Conservation (phyloP, 1,284 basidiomycete genomes). For the Ganoderma leucocontextum region DNA sequence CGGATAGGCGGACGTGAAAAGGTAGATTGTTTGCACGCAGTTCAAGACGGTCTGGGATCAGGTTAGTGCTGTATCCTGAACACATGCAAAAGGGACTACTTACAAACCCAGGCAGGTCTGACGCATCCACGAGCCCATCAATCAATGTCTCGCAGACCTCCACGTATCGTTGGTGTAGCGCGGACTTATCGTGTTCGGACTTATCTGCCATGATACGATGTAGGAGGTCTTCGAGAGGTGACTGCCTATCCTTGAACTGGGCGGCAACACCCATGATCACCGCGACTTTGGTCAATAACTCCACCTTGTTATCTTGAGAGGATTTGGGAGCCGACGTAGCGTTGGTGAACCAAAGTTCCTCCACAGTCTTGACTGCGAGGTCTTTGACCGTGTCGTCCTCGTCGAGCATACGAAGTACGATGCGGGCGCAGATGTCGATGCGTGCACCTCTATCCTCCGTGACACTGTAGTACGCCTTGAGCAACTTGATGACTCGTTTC, state of each 20-base stretch:
- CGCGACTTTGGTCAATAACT: slow-evolving; percentile 67
- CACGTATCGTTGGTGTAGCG: slow-evolving; percentile 69
- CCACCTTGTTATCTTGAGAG: slow-evolving; percentile 53
- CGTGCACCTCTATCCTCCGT: slow-evolving; percentile 67
- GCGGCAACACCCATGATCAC: slow-evolving; percentile 88
- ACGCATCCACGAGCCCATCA: slow-evolving; percentile 87
- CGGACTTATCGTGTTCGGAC: slow-evolving; percentile 56
- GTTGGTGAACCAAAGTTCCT: slow-evolving; percentile 86
- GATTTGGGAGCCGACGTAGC: slow-evolving; percentile 47
- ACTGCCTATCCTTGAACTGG: slow-evolving; percentile 83
- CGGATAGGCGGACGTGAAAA: slow-evolving; percentile 84
- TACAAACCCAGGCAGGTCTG: slow-evolving; percentile 80
- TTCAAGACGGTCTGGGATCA: slow-evolving; percentile 73
- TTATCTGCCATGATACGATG: slow-evolving; percentile 79
- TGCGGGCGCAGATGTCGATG: slow-evolving; percentile 83
- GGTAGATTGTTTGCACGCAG: slow-evolving; percentile 85
- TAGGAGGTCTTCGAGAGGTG: slow-evolving; percentile 85
- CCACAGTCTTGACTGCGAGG: slow-evolving; percentile 86
- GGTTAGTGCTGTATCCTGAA: slow-evolving; percentile 24
- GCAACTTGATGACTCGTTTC: slow-evolving; percentile 93
- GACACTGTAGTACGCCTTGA: slow-evolving; percentile 83
- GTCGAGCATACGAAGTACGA: slow-evolving; percentile 88
- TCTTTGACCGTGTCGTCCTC: slow-evolving; percentile 95
- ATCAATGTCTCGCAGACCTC: slow-evolving; percentile 88
- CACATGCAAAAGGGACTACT: slow-evolving; percentile 41